Conservation (phyloP, 345 rosid genomes). For the Eucalyptus albens region DNA sequence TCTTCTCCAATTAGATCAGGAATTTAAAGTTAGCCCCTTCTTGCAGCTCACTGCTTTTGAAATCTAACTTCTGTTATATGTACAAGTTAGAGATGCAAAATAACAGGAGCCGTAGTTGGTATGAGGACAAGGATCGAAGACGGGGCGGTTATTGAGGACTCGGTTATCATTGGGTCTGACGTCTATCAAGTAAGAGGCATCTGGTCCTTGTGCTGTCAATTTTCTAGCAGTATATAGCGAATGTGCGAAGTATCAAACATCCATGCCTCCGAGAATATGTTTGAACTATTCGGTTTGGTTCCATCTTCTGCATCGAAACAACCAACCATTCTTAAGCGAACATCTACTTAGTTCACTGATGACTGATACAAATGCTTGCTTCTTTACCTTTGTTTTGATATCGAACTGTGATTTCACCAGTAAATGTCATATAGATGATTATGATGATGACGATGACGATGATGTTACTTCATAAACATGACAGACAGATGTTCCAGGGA, state of each 20-base stretch:
- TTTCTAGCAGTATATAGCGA: background rate
- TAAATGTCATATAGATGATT: background rate
- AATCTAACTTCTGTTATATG: background rate
- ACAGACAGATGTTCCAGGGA: constrained; percentile 10
- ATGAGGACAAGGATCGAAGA: constrained; percentile 62
- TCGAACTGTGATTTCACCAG: background rate
- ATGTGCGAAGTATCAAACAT: background rate
- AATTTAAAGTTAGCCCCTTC: background rate
- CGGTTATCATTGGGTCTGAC: constrained; percentile 73
- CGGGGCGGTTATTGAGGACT: constrained; percentile 50
- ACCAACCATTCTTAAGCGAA: background rate
- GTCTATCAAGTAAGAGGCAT: constrained; percentile 42
- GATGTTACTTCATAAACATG: background rate
- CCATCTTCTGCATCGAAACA: background rate
- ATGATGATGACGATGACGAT: background rate
- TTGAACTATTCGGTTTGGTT: background rate
- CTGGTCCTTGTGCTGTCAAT: background rate
- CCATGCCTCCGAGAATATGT: background rate
- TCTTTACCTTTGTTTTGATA: background rate
- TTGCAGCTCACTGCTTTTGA: background rate
- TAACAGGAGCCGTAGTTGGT: constrained; percentile 68
- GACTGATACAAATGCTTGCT: background rate
- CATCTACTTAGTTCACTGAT: background rate
- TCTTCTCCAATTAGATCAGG: background rate
- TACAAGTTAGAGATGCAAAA: constrained; percentile 57